Base-by-base conservation (phyloP, 1,284 basidiomycete species). In the Ganoderma boninense region DNA sequence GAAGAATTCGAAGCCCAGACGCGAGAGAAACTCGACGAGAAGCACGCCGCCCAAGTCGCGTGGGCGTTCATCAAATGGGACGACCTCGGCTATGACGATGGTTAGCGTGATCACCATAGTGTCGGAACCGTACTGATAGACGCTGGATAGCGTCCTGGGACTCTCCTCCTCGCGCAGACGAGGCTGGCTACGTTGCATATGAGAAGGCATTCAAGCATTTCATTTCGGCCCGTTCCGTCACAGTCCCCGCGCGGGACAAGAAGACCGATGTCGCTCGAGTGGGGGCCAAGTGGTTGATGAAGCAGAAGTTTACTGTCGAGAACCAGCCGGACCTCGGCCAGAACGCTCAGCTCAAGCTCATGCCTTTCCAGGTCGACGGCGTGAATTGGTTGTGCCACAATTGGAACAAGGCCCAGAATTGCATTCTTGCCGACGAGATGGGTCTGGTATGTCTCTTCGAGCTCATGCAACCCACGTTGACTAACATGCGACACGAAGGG, bases 371-470 rank as follows among this genome's bases (percentile, higher is more conserved):
- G 80, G 87, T 97, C 32, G 92, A 96, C 65, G 97, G 97, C 6
- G 91, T 98, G 72, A 97, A 97, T 73, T 98, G 97, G 96, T 85
- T 98, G 40, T 90, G 90, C 71, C 88, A 92, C 76, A 97, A 97
- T 75, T 97, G 96, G 93, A 95, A 92, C 89, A 92, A 90, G 74
- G 86, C 88, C 59, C 95, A 97, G 73, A 91, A 92, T 49, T 97
- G 94, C 75, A 99, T 98, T 74, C 87, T 99, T n/a, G 97, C 97
- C 2, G 97, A 99, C 78, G 97, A 99, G 82, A 99, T 99, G 97
- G 97, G 96, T 66, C 82, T 97, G 75, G 94, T 94, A 80, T 70
- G 89, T 29, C 4, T 13, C 10, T 18, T 23, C 38, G 29, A 46
- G 20, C 10, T 54, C 20, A 10, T 56, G 13, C n/a, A 10, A 10